Evolutionary conservation across 768 basidiomycete genomes (phyloP), one percentile per base, ranked within the genome.

Genomic region (Termitomyces sp.): DNA sequence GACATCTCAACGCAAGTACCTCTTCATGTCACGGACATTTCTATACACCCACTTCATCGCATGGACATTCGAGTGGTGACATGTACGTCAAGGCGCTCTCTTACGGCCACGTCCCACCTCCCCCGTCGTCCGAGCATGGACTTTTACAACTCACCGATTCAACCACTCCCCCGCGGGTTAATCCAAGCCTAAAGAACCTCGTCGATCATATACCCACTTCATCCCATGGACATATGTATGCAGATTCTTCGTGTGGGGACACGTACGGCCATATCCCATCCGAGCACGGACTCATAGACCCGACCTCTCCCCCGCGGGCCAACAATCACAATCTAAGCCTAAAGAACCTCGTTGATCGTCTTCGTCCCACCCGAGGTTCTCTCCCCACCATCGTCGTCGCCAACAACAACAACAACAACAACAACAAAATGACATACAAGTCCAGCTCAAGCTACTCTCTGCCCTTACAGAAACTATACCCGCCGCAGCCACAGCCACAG

Each of bases 381-480:
- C 34, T 62, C 20, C 62, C 65, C 29, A n/a, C 36, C 7, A 62
- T 63, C 15, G 20, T 57, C n/a, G 34, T 66, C 17, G 56, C 25
- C 25, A 25, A 25, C 25, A 25, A 25, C 25, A 25, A 25, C 25
- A 20, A 20, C n/a, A 25, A 25, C 25, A 25, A 25, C 25, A 25
- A 25, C 25, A 1, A 60, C 8, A 47, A 47, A 25, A 36, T 57
- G 6, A 59, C 54, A 14, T 49, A 40, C 15, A 62, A 52, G 34
- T 62, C 52, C 5, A 60, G 54, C 38, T 59, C 61, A 12, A 20
- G 46, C 20, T 43, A 59, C 11, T 57, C 62, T 9, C 12, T 59
- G 6, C 42, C 53, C n/a, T 40, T 49, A 34, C 20, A 12, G 40
- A 34, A 37, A 60, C 5, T 38, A 20, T 15, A 48, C 12, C 29